These are phyloP conservation scores for Trifolium dubium DNA, from an alignment of 306 rosid species.

Conservation along the genomic window DNA sequence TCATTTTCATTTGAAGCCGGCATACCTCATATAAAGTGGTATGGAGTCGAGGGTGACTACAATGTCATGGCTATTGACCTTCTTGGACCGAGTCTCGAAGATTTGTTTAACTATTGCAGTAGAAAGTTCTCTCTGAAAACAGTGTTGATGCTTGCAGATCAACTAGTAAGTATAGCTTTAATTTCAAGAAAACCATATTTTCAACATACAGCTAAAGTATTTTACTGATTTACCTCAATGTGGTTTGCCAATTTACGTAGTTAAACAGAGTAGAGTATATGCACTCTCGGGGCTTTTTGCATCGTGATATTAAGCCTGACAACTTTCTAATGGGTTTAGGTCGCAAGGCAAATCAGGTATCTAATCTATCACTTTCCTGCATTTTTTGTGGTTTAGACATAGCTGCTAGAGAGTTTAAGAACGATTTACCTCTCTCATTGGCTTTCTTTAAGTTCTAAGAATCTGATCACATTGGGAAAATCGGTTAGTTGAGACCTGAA, in stretches of 20 bases:
- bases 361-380: constrained; percentile 22
- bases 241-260: constrained; percentile 46
- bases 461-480: no score
- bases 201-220: constrained; percentile 1
- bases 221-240: constrained; percentile 33
- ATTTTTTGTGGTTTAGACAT: constrained; percentile 21
- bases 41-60: constrained; percentile 90
- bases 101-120: constrained; percentile 82
- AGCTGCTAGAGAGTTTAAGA: constrained; percentile 4
- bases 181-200: constrained; percentile 23
- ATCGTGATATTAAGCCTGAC: constrained; percentile 95
- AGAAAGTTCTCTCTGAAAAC: constrained; percentile 79
- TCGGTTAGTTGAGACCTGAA: no score
- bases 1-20: constrained; percentile 62
- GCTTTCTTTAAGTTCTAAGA: not conserved
- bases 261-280: constrained; percentile 88
- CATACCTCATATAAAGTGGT: constrained; percentile 89
- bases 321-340: constrained; percentile 94
- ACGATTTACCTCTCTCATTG: not conserved
- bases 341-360: constrained; percentile 94
- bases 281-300: constrained; percentile 92
- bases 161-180: constrained; percentile 66
- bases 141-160: constrained; percentile 97
- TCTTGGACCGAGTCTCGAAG: constrained; percentile 93
- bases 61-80: constrained; percentile 91